Evolutionary conservation across 192 early-diverging fungal species (phyloP), one percentile per base, ranked within the genome.

Genomic region (Martensiomyces pterosporus): DNA sequence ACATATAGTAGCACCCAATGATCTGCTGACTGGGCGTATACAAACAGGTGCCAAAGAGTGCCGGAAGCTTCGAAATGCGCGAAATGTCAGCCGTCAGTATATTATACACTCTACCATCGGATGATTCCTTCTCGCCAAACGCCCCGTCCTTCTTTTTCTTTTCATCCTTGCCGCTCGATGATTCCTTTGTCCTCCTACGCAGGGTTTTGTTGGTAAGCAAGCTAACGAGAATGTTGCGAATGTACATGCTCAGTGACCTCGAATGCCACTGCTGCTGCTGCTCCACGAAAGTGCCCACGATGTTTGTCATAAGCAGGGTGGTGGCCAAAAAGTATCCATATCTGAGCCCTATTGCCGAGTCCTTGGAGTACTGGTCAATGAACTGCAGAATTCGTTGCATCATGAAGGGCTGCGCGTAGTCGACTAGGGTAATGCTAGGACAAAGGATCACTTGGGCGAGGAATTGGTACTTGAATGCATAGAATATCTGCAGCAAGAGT

Each of bases 1-100:
- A 86, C 52, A 97, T 76, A 34, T 78, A 79, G 49, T 61, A 59
- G 16, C 88, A 71, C 13, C 82, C 84, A 22, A 89, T 64, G n/a
- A 79, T 12, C 33, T 82, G 75, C 51, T 84, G 81, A 10, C 78
- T 37, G 2, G 87, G 87, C 41, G 67, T 78, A 17, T 60, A 51
- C 25, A 81, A 78, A 8, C 75, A 48, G 14, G 74, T 75, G 29
- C 73, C 71, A 3, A 84, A 54, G 40, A 77, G 59, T 34, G 51
- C 44, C 19, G 55, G 41, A 18, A 77, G 61, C 40, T 78, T 78
- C 12, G 71, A 66, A 9, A 87, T 62, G 29, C 82, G 77, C 23
- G 58, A 50, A 1, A 85, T 67, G 52, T 92, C 89, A 0, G 81
- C 76, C 3, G 83, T 71, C 47, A 85, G 79, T 7, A 88, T 49